Evolutionary conservation across 116 monocot species (phyloP).

Genomic region (Posidonia oceanica): DNA sequence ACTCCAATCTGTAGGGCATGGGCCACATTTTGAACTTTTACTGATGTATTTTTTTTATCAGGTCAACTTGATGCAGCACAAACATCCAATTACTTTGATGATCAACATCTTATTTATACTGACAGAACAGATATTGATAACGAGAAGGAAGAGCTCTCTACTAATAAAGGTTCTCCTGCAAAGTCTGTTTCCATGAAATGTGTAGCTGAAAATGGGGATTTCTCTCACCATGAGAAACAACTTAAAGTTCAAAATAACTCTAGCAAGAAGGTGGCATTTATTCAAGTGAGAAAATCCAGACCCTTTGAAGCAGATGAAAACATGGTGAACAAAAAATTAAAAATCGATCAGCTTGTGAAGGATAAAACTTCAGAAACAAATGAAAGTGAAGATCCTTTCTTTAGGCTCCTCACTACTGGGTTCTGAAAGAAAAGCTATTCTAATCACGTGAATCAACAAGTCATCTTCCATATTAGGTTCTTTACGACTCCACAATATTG

Average conservation of each 20-base stretch:
- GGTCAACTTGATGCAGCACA: background rate
- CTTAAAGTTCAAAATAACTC: background rate
- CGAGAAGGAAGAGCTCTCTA: background rate
- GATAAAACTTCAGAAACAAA: background rate
- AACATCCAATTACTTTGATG: background rate
- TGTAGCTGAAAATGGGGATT: background rate
- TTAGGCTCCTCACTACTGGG: background rate
- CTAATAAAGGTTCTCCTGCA: background rate
- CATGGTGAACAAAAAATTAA: conserved; percentile 8
- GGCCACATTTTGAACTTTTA: background rate
- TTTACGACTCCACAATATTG: background rate
- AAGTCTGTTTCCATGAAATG: background rate
- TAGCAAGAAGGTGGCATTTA: conserved; percentile 13
- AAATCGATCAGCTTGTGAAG: background rate
- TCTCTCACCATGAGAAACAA: background rate
- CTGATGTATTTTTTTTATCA: background rate
- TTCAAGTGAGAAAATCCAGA: conserved; percentile 3
- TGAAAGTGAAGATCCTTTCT: background rate
- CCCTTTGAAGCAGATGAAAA: background rate
- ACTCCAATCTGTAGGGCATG: background rate
- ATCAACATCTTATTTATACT: background rate
- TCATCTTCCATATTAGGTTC: background rate
- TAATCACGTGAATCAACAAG: background rate
- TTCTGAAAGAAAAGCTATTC: background rate
- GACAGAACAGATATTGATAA: background rate